Evolutionary conservation across 2,329 filamentous ascomycete genomes (phyloP).

Genomic region (Niveomyces coronatus): DNA sequence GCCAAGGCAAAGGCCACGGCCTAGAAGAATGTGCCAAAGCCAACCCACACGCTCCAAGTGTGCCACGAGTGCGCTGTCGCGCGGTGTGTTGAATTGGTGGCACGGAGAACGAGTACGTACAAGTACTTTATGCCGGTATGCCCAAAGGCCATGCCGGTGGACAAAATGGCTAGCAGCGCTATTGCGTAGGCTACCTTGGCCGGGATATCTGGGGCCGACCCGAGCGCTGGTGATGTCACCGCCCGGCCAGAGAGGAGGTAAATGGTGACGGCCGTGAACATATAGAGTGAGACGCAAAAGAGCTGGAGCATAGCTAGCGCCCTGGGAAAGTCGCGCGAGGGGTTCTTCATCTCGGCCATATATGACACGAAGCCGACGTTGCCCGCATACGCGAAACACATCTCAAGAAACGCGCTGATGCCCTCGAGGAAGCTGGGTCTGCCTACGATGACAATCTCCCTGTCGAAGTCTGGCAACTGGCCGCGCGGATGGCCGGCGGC

Average conservation of each 20-base stretch:
- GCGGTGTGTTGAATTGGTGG: slow-evolving; percentile 21
- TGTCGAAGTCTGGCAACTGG: slow-evolving; percentile 19
- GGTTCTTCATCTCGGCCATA: slow-evolving; percentile 25
- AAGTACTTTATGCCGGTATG: slow-evolving; percentile 24
- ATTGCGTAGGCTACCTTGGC: slow-evolving; percentile 24
- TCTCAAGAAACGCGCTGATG: slow-evolving; percentile 23
- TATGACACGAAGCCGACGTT: slow-evolving; percentile 27
- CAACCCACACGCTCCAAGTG: slow-evolving; percentile 26
- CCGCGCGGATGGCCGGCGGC: slow-evolving; percentile 18
- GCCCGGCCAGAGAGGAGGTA: slow-evolving; percentile 23
- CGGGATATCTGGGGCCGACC: slow-evolving; percentile 21
- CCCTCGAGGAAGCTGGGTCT: slow-evolving; percentile 22
- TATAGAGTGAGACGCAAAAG: slow-evolving; percentile 23
- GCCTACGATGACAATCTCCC: slow-evolving; percentile 20
- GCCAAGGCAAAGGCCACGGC: slow-evolving; percentile 24
- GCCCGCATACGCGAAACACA: slow-evolving; percentile 27
- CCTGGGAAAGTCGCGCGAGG: slow-evolving; percentile 21
- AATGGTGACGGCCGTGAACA: slow-evolving; percentile 21
- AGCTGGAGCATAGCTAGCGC: slow-evolving; percentile 21
- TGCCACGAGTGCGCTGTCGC: slow-evolving; percentile 23
- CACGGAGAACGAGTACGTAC: slow-evolving; percentile 24
- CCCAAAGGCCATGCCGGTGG: slow-evolving; percentile 21
- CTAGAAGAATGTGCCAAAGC: slow-evolving; percentile 24
- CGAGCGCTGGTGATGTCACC: slow-evolving; percentile 23
- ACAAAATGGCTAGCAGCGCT: slow-evolving; percentile 21